phyloP scores from a whole-genome alignment of 148 eudicot genomes.

The Rhododendron ferrugineum region DNA sequence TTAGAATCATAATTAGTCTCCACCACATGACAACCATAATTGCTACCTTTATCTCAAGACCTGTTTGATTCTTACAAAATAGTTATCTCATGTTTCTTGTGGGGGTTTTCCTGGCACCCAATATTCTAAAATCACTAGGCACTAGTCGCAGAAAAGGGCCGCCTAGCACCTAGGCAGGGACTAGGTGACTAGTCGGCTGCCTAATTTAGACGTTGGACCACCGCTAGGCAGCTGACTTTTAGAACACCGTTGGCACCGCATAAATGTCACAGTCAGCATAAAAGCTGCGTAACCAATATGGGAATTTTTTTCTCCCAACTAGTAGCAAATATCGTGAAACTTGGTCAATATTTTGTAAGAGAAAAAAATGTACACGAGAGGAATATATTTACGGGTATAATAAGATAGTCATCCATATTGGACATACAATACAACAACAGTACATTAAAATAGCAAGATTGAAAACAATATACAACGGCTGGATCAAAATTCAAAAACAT shows the following conservation, averaged over 20 bases:
- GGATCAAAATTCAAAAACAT: not conserved
- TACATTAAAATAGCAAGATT: not conserved
- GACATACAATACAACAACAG: not conserved
- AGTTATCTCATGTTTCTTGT: not conserved
- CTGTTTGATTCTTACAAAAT: not conserved
- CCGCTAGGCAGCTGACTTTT: too few relatives aligned
- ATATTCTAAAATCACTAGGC: too few relatives aligned
- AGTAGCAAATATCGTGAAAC: not conserved
- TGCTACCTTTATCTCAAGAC: not conserved
- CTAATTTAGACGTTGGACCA: too few relatives aligned
- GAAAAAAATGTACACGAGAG: not conserved
- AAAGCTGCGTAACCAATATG: too few relatives aligned
- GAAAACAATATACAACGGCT: not conserved
- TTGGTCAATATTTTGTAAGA: not conserved
- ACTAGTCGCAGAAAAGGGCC: too few relatives aligned
- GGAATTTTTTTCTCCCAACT: not conserved
- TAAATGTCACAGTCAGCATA: too few relatives aligned
- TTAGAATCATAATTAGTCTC: not conserved
- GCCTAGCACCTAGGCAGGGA: too few relatives aligned
- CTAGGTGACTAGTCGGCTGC: too few relatives aligned
- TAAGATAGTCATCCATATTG: not conserved
- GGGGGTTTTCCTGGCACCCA: too few relatives aligned
- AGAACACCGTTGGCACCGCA: too few relatives aligned
- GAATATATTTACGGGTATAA: not conserved
- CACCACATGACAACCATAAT: not conserved